A percentile compares a stretch with the other conserved stretches of the same genome.
Conservation (phyloP, 495 filamentous ascomycete genomes). For the Penicillium ucsense region DNA sequence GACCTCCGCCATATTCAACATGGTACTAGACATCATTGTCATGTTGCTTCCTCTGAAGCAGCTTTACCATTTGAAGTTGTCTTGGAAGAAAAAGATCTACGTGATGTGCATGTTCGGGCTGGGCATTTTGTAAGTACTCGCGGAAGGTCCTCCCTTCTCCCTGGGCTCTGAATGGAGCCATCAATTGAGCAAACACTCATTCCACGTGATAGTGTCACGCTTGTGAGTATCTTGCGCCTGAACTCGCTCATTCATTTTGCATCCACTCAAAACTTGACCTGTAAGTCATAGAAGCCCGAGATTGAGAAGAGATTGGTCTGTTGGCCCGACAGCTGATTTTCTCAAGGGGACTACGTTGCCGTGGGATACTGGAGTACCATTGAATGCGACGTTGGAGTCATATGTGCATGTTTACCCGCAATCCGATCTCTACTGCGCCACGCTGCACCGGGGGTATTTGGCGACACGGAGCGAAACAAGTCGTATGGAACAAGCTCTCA, state of each 20-base stretch:
- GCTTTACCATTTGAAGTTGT: slow-evolving; percentile 23
- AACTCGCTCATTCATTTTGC: slow-evolving; percentile 25
- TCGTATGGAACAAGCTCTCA: slow-evolving; percentile 14
- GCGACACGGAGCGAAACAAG: slow-evolving; percentile 11
- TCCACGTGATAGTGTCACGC: slow-evolving; percentile 14
- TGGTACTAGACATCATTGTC: slow-evolving; percentile 37
- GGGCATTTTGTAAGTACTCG: slow-evolving; percentile 24
- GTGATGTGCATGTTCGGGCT: slow-evolving; percentile 30
- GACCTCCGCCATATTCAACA: slow-evolving; percentile 32
- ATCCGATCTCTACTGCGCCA: slow-evolving; percentile 21
- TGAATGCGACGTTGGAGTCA: slow-evolving; percentile 24
- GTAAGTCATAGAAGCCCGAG: slow-evolving; percentile 8
- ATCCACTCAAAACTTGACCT: slow-evolving; percentile 20
- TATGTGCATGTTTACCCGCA: slow-evolving; percentile 26
- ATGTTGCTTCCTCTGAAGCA: slow-evolving; percentile 32
- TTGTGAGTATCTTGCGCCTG: slow-evolving; percentile 27
- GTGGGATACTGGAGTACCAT: slow-evolving; percentile 26
- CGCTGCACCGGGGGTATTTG: slow-evolving; percentile 17
- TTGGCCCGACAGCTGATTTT: background rate
- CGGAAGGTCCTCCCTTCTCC: background rate
- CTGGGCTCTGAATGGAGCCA: background rate
- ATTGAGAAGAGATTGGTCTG: background rate
- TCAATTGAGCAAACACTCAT: slow-evolving; percentile 1
- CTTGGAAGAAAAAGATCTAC: slow-evolving; percentile 18
- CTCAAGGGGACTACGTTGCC: slow-evolving; percentile 24